Base-by-base conservation (phyloP, 2,329 filamentous ascomycete genomes). In the Penicillium rolfsii region DNA sequence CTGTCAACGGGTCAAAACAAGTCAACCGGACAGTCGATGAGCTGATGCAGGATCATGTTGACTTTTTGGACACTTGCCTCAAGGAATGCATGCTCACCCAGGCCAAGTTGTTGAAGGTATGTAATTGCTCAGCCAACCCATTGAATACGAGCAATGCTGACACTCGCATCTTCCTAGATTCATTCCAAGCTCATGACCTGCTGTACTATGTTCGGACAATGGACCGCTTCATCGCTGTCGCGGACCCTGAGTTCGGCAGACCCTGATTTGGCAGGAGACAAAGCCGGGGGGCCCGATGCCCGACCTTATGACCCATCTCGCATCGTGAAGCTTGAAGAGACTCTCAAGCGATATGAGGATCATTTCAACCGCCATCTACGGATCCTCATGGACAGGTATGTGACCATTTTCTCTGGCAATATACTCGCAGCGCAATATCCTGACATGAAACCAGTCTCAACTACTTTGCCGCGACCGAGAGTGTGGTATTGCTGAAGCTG, bases 41-140 rank as follows among this genome's bases (percentile, higher is more conserved):
- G 79, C 80, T 99, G 73, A 99, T 99, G 95, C 92, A 98, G 79
- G 93, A 98, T 73, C 95, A 99, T 78, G 93, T 99, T 62, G 95
- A 98, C 78, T 99, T 99, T 76, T 81, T 99, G 52, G 95, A 97
- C 70, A 98, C 95, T 4, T 99, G 95, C 75, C 82, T 99, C 71
- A 99, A 98, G 79, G 95, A 98, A 79, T 98, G 95, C 81, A 98
- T 98, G 93, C 84, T 99, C 66, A 99, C 95, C 22, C 97, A 99
- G 76, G 92, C 91, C 73, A 97, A 97, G 80, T 84, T 99, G 6
- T 80, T 99, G 5, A 89, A 92, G 78, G 94, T 97, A 84, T 66
- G 83, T 77, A 12, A 16, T 4, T 4, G 4, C 26, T 40, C 6
- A 33, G 30, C 12, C 8, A 0, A 58, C 33, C 55, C 19, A 38